Evolutionary conservation across 805 yeast species (phyloP), one percentile per base, ranked within the genome.

Genomic region (Saccharomycopsis microspora): DNA sequence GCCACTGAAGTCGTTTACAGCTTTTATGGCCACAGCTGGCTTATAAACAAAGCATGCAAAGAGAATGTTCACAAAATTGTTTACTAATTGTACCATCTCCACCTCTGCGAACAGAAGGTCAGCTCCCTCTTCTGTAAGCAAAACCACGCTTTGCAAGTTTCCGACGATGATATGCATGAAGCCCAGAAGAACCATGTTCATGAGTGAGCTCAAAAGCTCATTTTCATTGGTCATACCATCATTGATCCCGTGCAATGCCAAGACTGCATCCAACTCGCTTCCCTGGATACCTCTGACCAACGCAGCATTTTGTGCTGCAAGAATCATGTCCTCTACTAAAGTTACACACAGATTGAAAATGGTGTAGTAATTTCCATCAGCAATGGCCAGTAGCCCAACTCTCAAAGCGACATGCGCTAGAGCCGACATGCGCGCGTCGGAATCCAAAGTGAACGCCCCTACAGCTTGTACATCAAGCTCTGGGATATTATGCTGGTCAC

Each of bases 81-180:
- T 45, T 5, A 42, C 27, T 35, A 51, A 32, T 6, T 40, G 41
- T 10, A 51, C 35, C n/a, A 51, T 32, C 11, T 51, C 54, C 11
- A 34, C 32, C 39, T 51, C 54, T 32, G 49, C 32, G 39, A 35
- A 49, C 28, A 29, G 28, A 8, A 46, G 29, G 34, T 49, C 47
- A 5, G 50, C 43, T 10, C 49, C 50, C 41, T 49, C 53, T 33
- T 51, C 54, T 9, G 54, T 49, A 10, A 51, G 33, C 28, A 51
- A 42, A 11, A 49, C 46, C 33, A 51, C 41, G 29, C 49, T 52
- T 28, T 51, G 52, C 33, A 51, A 42, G 44, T 49, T 51, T 5
- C 34, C 43, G 29, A 32, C 30, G 9, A 51, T 4, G 1, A 41
- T 9, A 30, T 48, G 45, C 28, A 35, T 28, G 19, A 49, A 51